Base-by-base conservation (phyloP, 1,139 yeast species). In the Taphrina betulina region DNA sequence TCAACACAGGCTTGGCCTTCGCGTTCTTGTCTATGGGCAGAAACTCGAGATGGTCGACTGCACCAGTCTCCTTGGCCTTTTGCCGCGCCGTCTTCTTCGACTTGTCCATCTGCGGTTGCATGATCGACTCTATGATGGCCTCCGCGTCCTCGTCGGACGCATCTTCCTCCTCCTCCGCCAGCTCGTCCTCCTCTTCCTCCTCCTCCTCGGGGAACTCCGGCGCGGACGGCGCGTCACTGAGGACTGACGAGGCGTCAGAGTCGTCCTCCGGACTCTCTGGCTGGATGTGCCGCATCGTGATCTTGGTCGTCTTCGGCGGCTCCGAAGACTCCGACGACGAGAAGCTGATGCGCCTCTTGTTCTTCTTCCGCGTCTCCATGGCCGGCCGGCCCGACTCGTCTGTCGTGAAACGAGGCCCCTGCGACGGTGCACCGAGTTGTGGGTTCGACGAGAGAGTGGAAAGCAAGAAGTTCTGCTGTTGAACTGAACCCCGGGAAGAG, bases 1-100 rank as follows among this genome's bases (percentile, higher is more conserved):
- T 83, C 57, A 86, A 77, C 3, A 72, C 72, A 55, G 74, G 72
- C 65, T 78, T 80, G 67, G 1, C 71, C 72, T n/a, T 74, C 69
- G 67, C 70, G 67, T 36, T 67, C 65, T 20, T 69, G 63, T 31
- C 65, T 51, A 52, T 69, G 69, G 5, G 72, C 69, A 28, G 72
- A 65, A 33, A 64, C 63, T 50, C 67, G 62, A 14, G 65, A 64
- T 41, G 73, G 70, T 33, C 61, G 61, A 41, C 42, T 26, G 53
- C 46, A 33, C 24, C 23, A 14, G 44, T 34, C 31, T 40, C 42
- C 24, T 34, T 57, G 28, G 48, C 51, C 46, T 43, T 40, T 33
- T 43, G 45, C 37, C 48, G 43, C 16, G 34, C 29, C 5, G 44
- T 42, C 52, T 50, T 42, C 29, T 56, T 42, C 31, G 66, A 63